Base-by-base conservation (phyloP, 257 asterid genomes). In the Misopates orontium region DNA sequence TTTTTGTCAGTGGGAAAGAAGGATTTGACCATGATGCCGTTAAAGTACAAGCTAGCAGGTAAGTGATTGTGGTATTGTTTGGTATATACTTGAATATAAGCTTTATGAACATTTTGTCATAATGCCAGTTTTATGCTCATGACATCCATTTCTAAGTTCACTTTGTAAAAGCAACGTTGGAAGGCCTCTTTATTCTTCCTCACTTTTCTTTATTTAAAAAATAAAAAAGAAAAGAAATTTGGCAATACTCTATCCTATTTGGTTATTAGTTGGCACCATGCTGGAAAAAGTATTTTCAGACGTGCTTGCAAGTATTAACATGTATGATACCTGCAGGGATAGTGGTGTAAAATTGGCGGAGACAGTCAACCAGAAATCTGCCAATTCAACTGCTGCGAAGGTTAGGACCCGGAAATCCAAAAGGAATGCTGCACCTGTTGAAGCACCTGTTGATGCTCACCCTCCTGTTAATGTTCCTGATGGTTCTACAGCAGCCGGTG, bases 21-120 rank as follows among this genome's bases (percentile, higher is more conserved):
- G 97, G 96, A 48, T 91, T 91, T 76, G 84, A 83, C 72, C 85
- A 61, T 63, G 83, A 73, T 72, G 80, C 82, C 47, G 40, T 77
- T 62, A 76, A 76, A 18, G 66, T n/a, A 48, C 55, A 65, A 51
- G 53, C 79, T 66, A 65, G 67, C 84, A 82, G 98, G 98, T 87
- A 83, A 31, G 59, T 32, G 31, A 51, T 51, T 60, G 17, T 51
- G 58, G 48, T 50, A 12, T 58, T 60, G 15, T 65, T 73, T 48
- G 48, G 45, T 64, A 56, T 69, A 19, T 61, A 23, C 40, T 57
- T 68, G 49, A n/a, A 20, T 64, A 51, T 52, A 31, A 25, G 64
- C 66, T 22, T 19, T 67, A 11, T 48, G 64, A 59, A 49, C 44
- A 47, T 48, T 74, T 32, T 59, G 9, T 65, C 66, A 32, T 56